Evolutionary conservation across 2,329 filamentous ascomycete genomes (phyloP), one percentile per base, ranked within the genome.

Genomic region (Colletotrichum sp.): DNA sequence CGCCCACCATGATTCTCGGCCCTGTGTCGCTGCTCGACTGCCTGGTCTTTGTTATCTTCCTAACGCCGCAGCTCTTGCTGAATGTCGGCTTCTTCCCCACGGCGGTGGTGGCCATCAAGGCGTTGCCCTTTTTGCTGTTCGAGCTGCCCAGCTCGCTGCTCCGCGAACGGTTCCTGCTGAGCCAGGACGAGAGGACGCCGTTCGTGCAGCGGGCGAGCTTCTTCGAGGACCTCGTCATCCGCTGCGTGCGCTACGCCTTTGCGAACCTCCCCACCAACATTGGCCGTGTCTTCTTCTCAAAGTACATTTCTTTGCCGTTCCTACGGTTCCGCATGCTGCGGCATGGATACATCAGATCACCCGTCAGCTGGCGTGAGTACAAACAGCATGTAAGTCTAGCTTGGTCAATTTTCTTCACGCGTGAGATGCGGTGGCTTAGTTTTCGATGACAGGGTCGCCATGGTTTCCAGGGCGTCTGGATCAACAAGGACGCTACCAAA

Each of bases 241-340:
- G 93, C 73, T 95, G 93, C 79, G 93, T 97, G 43, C 89, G 93
- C 67, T 95, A 94, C 86, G 93, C 93, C 16, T 96, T 96, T 80
- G 90, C 91, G 31, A 89, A 90, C 75, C 90, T 96, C 76, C 92
- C 93, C 4, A 88, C 93, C 11, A 87, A 85, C 38, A 89, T 96
- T 31, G 92, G 92, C 7, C 88, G 92, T 51, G 91, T 96, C 18
- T 96, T 97, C 86, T 95, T 97, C 81, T 93, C 91, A 8, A 95
- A 93, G 83, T 82, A 85, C 36, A 93, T 97, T 12, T 90, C 93
- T 2, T 81, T 95, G 64, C 94, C 94, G 0, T 96, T 96, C 81
- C 81, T 96, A 72, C 87, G 89, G 64, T 97, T 94, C 83, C 91
- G 94, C 43, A 92, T 96, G 90, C 82, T 95, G 62, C 88, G 94